Evolutionary conservation across 2,329 filamentous ascomycete species (phyloP).

Genomic region (Botrytis medusae): DNA sequence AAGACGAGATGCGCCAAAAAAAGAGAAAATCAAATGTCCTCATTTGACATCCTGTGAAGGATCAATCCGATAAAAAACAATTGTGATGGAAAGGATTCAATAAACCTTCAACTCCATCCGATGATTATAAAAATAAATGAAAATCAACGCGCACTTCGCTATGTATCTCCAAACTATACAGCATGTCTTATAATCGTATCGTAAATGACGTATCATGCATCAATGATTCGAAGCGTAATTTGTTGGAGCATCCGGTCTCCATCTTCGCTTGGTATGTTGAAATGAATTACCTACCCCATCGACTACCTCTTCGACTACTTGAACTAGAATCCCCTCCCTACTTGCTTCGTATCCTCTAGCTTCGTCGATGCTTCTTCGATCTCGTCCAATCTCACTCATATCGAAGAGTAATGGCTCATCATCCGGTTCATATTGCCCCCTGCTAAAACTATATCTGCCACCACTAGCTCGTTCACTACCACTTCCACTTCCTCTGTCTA

Average conservation of each 20-base stretch:
- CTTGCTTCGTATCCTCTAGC: constrained; percentile 35
- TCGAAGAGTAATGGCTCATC: constrained; percentile 72
- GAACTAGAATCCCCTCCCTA: constrained; percentile 36
- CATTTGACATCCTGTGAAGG: background rate
- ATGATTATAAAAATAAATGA: constrained; percentile 17
- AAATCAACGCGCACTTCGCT: constrained; percentile 24
- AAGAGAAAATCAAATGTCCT: background rate
- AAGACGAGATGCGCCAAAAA: constrained; percentile 22
- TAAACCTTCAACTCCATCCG: constrained; percentile 23
- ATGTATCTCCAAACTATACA: constrained; percentile 24
- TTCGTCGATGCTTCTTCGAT: constrained; percentile 58
- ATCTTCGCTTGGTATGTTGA: constrained; percentile 21
- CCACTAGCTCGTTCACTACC: constrained; percentile 42
- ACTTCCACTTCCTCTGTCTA: constrained; percentile 38
- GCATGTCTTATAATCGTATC: constrained; percentile 30
- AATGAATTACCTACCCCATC: constrained; percentile 34
- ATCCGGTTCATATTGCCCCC: constrained; percentile 53
- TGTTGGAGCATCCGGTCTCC: constrained; percentile 16
- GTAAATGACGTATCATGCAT: constrained; percentile 35
- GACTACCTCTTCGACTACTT: constrained; percentile 37
- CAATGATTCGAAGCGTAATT: constrained; percentile 31
- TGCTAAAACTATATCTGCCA: constrained; percentile 47
- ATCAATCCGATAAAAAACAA: constrained; percentile 21
- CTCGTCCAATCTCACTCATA: constrained; percentile 67
- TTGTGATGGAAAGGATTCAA: constrained; percentile 11